These are phyloP conservation scores for Naganishia sp. DNA, from an alignment of 1,284 basidiomycete genomes.

Conservation along the genomic window DNA sequence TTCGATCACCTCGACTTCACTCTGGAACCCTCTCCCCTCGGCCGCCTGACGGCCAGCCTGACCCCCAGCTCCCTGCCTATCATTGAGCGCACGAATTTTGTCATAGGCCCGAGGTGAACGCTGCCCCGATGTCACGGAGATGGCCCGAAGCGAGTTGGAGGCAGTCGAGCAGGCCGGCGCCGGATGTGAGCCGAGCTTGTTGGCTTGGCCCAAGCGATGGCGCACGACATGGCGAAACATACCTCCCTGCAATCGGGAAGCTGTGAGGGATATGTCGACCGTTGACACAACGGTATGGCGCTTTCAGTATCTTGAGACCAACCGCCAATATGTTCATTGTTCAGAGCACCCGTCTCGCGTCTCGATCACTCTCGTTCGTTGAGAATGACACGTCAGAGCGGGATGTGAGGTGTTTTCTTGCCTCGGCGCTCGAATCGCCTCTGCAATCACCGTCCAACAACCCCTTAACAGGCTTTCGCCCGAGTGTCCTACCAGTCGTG, in stretches of 20 bases:
- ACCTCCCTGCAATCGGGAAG: not conserved
- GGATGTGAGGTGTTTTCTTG: too few species aligned
- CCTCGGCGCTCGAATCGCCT: too few species aligned
- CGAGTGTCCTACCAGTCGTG: too few species aligned
- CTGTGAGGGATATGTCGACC: too few species aligned
- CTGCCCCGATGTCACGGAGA: not conserved
- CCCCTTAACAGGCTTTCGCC: too few species aligned
- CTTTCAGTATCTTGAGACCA: too few species aligned
- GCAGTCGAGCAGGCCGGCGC: not conserved
- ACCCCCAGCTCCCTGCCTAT: not conserved
- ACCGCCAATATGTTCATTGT: too few species aligned
- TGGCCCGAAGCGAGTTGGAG: not conserved
- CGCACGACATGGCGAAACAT: constrained; percentile 28
- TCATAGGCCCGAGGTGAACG: constrained; percentile 12
- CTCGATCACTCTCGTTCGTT: too few species aligned
- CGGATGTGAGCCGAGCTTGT: not conserved
- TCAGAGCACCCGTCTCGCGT: too few species aligned
- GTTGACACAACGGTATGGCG: too few species aligned
- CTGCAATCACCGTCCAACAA: too few species aligned
- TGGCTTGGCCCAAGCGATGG: constrained; percentile 26
- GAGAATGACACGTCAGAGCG: too few species aligned
- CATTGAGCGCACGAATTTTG: constrained; percentile 6
- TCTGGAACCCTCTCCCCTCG: not conserved
- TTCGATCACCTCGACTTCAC: not conserved
- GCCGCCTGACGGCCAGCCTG: not conserved